phyloP scores from a whole-genome alignment of 179 eudicot species.

The Beta macrorhiza region DNA sequence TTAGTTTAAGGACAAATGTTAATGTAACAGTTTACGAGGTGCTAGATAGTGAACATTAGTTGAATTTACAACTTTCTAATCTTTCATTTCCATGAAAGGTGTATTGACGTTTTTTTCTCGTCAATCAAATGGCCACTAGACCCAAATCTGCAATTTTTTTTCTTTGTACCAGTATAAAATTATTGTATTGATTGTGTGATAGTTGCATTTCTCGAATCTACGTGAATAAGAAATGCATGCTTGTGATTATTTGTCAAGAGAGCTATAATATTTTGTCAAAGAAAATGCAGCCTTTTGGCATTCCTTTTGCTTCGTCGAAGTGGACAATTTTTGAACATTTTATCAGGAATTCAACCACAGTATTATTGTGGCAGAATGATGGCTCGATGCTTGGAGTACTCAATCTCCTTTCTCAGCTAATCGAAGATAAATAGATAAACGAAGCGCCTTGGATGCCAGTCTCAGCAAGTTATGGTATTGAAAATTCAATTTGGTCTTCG shows the following conservation, averaged over 20 bases:
- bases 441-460: neutral
- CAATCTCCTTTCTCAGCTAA: constrained; percentile 34
- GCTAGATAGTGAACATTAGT: too few relatives aligned
- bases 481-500: neutral
- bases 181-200: neutral
- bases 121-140: neutral
- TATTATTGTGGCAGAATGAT: constrained; percentile 60
- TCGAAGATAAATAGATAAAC: neutral
- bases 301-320: neutral
- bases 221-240: too few relatives aligned
- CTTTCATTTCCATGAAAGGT: too few relatives aligned
- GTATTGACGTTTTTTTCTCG: too few relatives aligned
- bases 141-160: neutral
- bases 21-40: too few relatives aligned
- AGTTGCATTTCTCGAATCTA: too few relatives aligned
- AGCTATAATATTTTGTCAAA: neutral
- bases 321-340: neutral
- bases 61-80: too few relatives aligned
- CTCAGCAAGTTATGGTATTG: neutral
- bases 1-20: too few relatives aligned
- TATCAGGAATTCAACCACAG: neutral
- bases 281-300: too few relatives aligned
- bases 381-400: constrained; percentile 73
- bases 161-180: neutral
- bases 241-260: neutral